Base-by-base conservation (phyloP, 2,329 filamentous ascomycete species). In the Endoconidiophora laricicola region DNA sequence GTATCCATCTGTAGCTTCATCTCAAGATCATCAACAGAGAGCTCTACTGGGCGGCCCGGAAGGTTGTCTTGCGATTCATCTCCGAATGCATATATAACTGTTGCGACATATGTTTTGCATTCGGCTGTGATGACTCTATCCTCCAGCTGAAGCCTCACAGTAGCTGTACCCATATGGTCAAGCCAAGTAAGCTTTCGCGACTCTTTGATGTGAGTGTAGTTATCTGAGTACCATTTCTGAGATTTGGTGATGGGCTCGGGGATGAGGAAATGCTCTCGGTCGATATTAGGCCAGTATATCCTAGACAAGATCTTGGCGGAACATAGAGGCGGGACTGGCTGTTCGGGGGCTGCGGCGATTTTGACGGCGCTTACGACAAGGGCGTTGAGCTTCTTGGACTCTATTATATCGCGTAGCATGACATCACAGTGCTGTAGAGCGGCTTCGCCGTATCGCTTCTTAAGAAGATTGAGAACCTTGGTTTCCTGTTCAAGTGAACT, bases 391-490 rank as follows among this genome's bases (percentile, higher is more conserved):
- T 77, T 74, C 54, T 74, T 73, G 1, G 87, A 94, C 59, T 95
- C 88, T 56, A 83, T 75, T 36, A 96, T 83, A 61, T 98, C 91
- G 55, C 83, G 85, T 52, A 98, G 76, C 91, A 98, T 98, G 58
- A 98, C 91, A 61, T 98, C 90, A 63, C 88, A 95, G 45, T 85
- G 84, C 61, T 96, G 91, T 43, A 98, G 69, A 14, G 86, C 79
- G 24, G 76, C 73, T 56, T 95, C 86, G 22, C 90, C 90, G 51
- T 95, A 88, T 6, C 88, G 79, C 54, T 85, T 74, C 66, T 95
- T 95, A 53, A 98, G 73, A 7, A 96, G 73, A 52, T 90, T 80
- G 4, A 96, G 72, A 3, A 95, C 83, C 50, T 83, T 81, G 49
- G 85, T 76, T 63, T 83, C 91, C 62, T 86, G 86, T 53, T 83